phyloP scores from a whole-genome alignment of 1,284 basidiomycete genomes.

The Phellopilus nigrolimitatus region DNA sequence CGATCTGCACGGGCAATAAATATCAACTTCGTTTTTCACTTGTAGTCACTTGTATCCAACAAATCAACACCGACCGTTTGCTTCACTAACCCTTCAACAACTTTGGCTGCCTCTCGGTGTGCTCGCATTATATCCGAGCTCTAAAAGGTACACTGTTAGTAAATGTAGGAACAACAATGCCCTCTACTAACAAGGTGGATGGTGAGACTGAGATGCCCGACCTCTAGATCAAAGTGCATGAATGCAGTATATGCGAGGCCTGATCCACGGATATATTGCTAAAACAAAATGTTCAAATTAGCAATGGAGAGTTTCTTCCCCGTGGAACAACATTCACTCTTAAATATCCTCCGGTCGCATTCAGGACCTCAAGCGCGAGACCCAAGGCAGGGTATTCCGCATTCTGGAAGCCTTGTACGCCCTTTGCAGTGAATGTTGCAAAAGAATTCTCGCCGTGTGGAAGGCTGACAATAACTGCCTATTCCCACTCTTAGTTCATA shows the following conservation, averaged over 20 bases:
- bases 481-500: conserved; percentile 18
- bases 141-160: conserved; percentile 34
- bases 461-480: conserved; percentile 85
- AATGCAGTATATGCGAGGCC: conserved; percentile 93
- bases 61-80: conserved; percentile 58
- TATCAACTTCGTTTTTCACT: not conserved
- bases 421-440: conserved; percentile 76
- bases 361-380: conserved; percentile 85
- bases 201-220: conserved; percentile 76
- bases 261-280: conserved; percentile 84
- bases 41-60: conserved; percentile 5
- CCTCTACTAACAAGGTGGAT: conserved; percentile 67
- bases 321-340: conserved; percentile 56
- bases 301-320: not conserved
- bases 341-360: conserved; percentile 92
- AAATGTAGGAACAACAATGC: not conserved
- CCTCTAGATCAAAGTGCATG: conserved; percentile 75
- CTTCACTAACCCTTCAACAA: conserved; percentile 73
- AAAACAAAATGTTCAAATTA: conserved; percentile 23
- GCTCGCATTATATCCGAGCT: conserved; percentile 87
- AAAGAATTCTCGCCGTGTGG: conserved; percentile 95
- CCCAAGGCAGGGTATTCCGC: conserved; percentile 82
- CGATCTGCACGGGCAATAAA: conserved; percentile 53
- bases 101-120: conserved; percentile 74
- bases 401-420: conserved; percentile 76